These are phyloP conservation scores for Anthostomella pinea DNA, from an alignment of 2,329 filamentous ascomycete genomes.

Conservation along the genomic window DNA sequence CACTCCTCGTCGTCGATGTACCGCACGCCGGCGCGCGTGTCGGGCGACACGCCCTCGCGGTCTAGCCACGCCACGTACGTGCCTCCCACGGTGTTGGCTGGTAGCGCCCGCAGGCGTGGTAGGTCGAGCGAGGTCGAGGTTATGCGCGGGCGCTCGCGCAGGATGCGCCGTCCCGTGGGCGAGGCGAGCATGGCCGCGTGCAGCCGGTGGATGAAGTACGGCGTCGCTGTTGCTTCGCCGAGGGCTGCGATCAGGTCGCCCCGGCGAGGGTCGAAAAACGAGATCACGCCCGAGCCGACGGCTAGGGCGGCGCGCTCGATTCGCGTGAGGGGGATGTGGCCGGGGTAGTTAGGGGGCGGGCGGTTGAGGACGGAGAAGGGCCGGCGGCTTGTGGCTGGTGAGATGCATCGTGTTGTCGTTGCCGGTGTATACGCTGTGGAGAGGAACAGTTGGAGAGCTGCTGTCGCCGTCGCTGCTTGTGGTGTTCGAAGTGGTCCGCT, in stretches of 20 bases:
- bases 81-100: constrained; percentile 71
- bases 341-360: constrained; percentile 81
- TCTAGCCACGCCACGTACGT: constrained; percentile 91
- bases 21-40: constrained; percentile 76
- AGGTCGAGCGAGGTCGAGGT: constrained; percentile 70
- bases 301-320: constrained; percentile 73
- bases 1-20: constrained; percentile 96
- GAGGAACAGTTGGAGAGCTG: background rate
- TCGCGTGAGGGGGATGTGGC: constrained; percentile 83
- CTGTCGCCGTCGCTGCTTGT: constrained; percentile 3
- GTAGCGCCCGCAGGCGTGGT: constrained; percentile 67
- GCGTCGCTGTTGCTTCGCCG: constrained; percentile 91
- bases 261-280: constrained; percentile 72
- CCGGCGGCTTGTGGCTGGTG: constrained; percentile 2
- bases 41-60: constrained; percentile 86
- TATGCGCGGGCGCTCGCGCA: constrained; percentile 85
- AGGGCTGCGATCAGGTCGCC: constrained; percentile 90
- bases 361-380: constrained; percentile 81
- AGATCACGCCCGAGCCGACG: constrained; percentile 60
- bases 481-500: constrained; percentile 6
- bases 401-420: background rate
- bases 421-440: background rate
- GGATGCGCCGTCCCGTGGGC: constrained; percentile 83
- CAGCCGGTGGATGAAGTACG: constrained; percentile 91
- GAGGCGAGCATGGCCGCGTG: constrained; percentile 85